A percentile compares a stretch with the other conserved stretches of the same genome.
Conservation (phyloP, 2,329 filamentous ascomycete genomes). For the Orbilia ellipsospora region DNA sequence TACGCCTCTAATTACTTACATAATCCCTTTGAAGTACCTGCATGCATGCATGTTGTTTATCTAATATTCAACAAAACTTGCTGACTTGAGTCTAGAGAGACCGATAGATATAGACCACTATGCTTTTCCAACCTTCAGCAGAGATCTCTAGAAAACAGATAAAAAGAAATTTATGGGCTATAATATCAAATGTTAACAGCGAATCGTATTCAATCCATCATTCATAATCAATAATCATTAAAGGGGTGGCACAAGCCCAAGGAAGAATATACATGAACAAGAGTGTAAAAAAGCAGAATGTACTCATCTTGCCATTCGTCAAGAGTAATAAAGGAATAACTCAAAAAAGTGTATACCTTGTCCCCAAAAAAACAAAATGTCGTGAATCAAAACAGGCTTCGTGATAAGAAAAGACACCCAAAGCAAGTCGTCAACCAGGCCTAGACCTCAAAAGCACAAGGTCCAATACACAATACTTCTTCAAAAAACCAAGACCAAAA, state of each 20-base stretch:
- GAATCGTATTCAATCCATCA: neutral
- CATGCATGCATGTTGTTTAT: too few relatives aligned
- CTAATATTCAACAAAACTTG: too few relatives aligned
- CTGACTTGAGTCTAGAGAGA: too few relatives aligned
- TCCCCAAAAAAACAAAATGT: constrained; percentile 2
- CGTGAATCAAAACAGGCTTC: neutral
- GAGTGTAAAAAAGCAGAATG: neutral
- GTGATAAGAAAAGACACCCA: neutral
- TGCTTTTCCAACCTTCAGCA: too few relatives aligned
- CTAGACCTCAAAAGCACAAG: neutral
- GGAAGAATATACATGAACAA: constrained; percentile 11
- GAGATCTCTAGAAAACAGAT: too few relatives aligned
- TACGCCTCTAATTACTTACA: too few relatives aligned
- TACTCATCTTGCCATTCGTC: constrained; percentile 3
- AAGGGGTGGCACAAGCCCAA: neutral
- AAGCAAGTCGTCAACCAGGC: neutral
- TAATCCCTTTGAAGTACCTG: too few relatives aligned
- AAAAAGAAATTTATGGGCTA: too few relatives aligned
- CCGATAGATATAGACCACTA: too few relatives aligned
- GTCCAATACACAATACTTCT: neutral
- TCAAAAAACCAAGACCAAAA: neutral
- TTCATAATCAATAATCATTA: neutral
- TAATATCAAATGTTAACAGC: too few relatives aligned
- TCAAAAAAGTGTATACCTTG: neutral
- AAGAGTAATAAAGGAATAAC: constrained; percentile 10